phyloP scores from a whole-genome alignment of 305 asterid species.

The Fraxinus floribunda region DNA sequence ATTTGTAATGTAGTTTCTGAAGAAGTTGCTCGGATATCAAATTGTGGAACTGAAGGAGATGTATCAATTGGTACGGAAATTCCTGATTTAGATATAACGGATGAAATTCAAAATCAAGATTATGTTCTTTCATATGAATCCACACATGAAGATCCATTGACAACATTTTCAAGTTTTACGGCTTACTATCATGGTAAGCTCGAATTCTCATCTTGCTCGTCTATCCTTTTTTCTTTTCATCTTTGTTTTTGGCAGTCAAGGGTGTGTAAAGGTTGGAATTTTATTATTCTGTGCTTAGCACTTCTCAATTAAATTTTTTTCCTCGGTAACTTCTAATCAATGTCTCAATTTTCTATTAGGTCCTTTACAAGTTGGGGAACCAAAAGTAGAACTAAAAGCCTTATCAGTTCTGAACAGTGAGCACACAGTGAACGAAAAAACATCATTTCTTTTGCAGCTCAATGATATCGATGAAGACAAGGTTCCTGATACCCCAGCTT shows the following conservation, averaged over 20 bases:
- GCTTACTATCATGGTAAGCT: conserved; percentile 50
- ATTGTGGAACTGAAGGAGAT: conserved; percentile 72
- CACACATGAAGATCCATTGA: conserved; percentile 40
- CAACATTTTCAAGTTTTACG: conserved; percentile 36
- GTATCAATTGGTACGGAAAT: conserved; percentile 94
- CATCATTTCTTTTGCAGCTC: conserved; percentile 29
- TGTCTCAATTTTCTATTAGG: conserved; percentile 35
- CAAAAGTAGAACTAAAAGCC: conserved; percentile 37
- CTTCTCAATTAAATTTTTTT: background rate
- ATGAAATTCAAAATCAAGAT: conserved; percentile 51
- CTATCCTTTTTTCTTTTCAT: background rate
- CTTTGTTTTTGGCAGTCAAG: background rate
- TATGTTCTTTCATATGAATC: conserved; percentile 31
- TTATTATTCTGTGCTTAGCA: conserved; percentile 13
- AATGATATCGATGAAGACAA: conserved; percentile 60
- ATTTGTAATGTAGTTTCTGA: conserved; percentile 46
- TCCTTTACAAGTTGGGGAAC: conserved; percentile 35
- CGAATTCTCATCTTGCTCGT: background rate
- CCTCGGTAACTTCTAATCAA: background rate
- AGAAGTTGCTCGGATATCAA: conserved; percentile 42
- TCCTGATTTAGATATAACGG: conserved; percentile 73
- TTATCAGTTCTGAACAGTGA: conserved; percentile 40
- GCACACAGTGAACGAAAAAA: conserved; percentile 12
- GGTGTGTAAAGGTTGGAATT: background rate
- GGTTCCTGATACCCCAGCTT: conserved; percentile 50